A percentile compares a stretch with the other conserved stretches of the same genome.
These are phyloP conservation scores for Lyophyllum atratum DNA, from an alignment of 768 basidiomycete species.

Conservation along the genomic window DNA sequence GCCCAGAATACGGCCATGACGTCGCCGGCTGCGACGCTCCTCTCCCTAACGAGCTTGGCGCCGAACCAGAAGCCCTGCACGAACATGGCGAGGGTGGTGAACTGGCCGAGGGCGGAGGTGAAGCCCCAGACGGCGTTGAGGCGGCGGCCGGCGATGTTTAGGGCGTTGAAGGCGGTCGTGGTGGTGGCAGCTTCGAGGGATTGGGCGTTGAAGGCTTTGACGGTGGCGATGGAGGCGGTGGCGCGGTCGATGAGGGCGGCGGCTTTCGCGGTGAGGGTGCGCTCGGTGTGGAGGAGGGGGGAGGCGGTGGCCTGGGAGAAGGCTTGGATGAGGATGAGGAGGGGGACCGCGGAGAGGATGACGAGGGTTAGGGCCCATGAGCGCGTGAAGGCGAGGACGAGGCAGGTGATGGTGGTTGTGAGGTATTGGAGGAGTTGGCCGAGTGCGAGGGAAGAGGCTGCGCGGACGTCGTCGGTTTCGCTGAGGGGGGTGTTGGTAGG, in stretches of 20 bases:
- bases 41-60: conserved; percentile 81
- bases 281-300: conserved; percentile 70
- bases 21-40: conserved; percentile 65
- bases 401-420: conserved; percentile 75
- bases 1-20: conserved; percentile 99
- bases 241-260: conserved; percentile 83
- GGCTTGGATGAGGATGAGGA: conserved; percentile 75
- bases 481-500: conserved; percentile 38
- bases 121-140: conserved; percentile 78
- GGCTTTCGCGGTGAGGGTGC: conserved; percentile 64
- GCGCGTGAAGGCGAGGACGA: conserved; percentile 78
- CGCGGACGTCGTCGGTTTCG: conserved; percentile 92
- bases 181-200: conserved; percentile 43
- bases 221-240: conserved; percentile 76
- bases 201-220: conserved; percentile 90
- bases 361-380: conserved; percentile 88
- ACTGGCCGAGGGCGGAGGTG: conserved; percentile 69
- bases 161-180: conserved; percentile 44
- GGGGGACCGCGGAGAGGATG: conserved; percentile 86
- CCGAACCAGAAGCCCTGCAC: conserved; percentile 98
- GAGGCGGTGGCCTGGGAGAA: conserved; percentile 70
- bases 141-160: conserved; percentile 48
- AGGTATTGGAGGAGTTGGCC: conserved; percentile 82
- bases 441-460: conserved; percentile 77
- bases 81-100: conserved; percentile 89